Evolutionary conservation across 2,329 filamentous ascomycete genomes (phyloP).

Genomic region (Madurella fahalii): DNA sequence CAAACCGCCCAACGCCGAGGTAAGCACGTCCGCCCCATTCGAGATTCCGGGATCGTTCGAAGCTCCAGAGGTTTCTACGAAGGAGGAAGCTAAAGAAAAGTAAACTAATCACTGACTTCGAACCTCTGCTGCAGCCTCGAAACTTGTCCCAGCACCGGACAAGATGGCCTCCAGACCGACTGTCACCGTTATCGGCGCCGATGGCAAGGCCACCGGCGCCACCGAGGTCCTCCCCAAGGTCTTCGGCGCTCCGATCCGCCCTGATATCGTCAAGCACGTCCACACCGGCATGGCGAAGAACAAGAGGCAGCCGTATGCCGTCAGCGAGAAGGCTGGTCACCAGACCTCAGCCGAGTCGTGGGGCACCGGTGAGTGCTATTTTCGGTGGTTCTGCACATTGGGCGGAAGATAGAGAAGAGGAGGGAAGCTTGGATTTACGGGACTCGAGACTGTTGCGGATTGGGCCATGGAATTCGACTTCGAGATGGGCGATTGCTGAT

Average conservation of each 20-base stretch:
- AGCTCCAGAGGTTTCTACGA: neutral
- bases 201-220: constrained; percentile 86
- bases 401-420: neutral
- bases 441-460: neutral
- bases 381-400: neutral
- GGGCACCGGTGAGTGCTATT: constrained; percentile 37
- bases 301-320: constrained; percentile 98
- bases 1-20: constrained; percentile 26
- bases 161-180: constrained; percentile 95
- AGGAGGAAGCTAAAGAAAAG: neutral
- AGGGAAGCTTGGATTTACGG: neutral
- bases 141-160: constrained; percentile 30
- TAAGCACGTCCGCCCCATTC: constrained; percentile 16
- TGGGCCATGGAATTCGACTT: neutral
- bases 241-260: constrained; percentile 95
- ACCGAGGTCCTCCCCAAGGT: constrained; percentile 92
- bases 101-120: constrained; percentile 16
- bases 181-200: constrained; percentile 93
- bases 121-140: constrained; percentile 16
- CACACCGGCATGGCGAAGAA: constrained; percentile 99
- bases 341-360: constrained; percentile 99
- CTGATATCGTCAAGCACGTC: constrained; percentile 98
- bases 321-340: constrained; percentile 99
- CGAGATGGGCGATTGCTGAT: constrained; percentile 14
- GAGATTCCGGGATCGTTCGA: neutral